These are phyloP conservation scores for Metarhizium sp. DNA, from an alignment of 2,329 filamentous ascomycete genomes.

Conservation along the genomic window DNA sequence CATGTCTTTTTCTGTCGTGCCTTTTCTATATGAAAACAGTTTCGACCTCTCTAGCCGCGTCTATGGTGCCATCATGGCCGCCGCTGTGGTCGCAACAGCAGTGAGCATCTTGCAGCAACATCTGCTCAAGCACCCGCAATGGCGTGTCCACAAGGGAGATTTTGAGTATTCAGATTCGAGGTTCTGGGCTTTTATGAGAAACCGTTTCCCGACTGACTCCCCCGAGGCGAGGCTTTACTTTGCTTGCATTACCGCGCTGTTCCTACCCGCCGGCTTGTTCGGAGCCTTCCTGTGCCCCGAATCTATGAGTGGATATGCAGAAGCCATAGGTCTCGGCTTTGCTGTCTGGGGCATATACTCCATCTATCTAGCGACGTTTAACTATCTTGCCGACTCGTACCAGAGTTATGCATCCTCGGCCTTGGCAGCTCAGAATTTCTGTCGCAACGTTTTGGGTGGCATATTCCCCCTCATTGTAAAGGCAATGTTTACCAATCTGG, in stretches of 20 bases:
- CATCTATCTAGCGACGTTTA: conserved; percentile 83
- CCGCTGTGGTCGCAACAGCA: conserved; percentile 54
- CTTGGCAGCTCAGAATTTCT: conserved; percentile 77
- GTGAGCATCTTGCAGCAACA: conserved; percentile 65
- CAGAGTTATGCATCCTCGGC: conserved; percentile 78
- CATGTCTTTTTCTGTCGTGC: conserved; percentile 71
- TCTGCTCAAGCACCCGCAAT: conserved; percentile 40
- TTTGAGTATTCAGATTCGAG: conserved; percentile 16
- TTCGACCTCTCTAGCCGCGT: conserved; percentile 62
- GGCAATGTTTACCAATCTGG: conserved; percentile 63
- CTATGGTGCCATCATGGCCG: conserved; percentile 64
- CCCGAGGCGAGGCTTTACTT: conserved; percentile 81
- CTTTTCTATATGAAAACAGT: conserved; percentile 59
- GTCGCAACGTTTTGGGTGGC: conserved; percentile 74
- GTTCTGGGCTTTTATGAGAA: conserved; percentile 37
- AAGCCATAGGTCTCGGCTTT: conserved; percentile 53
- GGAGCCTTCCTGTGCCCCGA: conserved; percentile 21
- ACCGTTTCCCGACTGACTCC: conserved; percentile 37
- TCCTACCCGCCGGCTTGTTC: conserved; percentile 74
- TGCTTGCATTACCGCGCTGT: conserved; percentile 62
- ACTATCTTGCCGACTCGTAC: conserved; percentile 86
- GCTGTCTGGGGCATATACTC: conserved; percentile 81
- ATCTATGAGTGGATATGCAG: conserved; percentile 16
- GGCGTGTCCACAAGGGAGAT: conserved; percentile 14
- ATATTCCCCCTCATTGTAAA: conserved; percentile 70